Evolutionary conservation across 768 basidiomycete genomes (phyloP).

Genomic region (Ramaria sp.): DNA sequence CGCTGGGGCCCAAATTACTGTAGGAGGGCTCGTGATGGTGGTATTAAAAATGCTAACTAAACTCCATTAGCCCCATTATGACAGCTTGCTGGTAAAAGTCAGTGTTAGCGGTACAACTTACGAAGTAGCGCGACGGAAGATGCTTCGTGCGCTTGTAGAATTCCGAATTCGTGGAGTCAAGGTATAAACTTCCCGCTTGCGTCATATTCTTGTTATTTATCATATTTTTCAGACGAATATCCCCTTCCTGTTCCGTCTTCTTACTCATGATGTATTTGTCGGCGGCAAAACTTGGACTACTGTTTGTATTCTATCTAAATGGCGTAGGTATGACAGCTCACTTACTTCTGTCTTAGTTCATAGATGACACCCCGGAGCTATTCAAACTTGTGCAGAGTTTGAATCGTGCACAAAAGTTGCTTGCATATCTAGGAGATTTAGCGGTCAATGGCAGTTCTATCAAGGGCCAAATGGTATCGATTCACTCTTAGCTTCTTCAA

Average conservation of each 20-base stretch:
- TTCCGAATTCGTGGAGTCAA: slow-evolving; percentile 99
- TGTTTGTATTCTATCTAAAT: slow-evolving; percentile 15
- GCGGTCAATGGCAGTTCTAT: slow-evolving; percentile 97
- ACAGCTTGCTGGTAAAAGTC: slow-evolving; percentile 94
- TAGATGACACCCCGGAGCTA: slow-evolving; percentile 98
- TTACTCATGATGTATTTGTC: slow-evolving; percentile 95
- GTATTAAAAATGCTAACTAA: not conserved
- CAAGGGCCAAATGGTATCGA: slow-evolving; percentile 71
- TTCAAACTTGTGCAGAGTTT: slow-evolving; percentile 97
- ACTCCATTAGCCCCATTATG: slow-evolving; percentile 77
- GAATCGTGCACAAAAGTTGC: slow-evolving; percentile 95
- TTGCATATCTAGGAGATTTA: slow-evolving; percentile 94
- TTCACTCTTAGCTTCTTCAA: not conserved
- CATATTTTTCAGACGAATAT: slow-evolving; percentile 72
- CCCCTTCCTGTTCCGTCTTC: slow-evolving; percentile 95
- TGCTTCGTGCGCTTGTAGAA: slow-evolving; percentile 98
- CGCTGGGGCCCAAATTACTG: slow-evolving; percentile 97
- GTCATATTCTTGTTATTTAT: not conserved
- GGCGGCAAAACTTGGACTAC: slow-evolving; percentile 99
- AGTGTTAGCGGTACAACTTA: slow-evolving; percentile 94
- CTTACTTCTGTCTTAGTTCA: slow-evolving; percentile 50
- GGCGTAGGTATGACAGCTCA: not conserved
- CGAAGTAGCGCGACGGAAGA: slow-evolving; percentile 96
- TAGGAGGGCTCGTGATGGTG: slow-evolving; percentile 23
- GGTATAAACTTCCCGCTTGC: slow-evolving; percentile 28